phyloP scores from a whole-genome alignment of 2,329 filamentous ascomycete species.

The Trichophaea hybrida region DNA sequence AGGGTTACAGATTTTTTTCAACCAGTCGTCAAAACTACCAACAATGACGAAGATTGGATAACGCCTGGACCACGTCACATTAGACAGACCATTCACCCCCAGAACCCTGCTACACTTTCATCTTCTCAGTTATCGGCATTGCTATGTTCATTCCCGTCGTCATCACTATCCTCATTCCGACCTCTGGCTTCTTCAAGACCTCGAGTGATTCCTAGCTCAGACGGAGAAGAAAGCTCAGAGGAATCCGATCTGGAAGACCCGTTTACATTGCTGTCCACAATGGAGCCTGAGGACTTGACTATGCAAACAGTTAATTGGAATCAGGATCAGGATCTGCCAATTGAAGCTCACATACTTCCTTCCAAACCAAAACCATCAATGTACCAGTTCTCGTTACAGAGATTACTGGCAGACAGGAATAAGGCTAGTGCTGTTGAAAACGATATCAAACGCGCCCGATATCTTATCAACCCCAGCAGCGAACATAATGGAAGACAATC shows the following conservation, averaged over 20 bases:
- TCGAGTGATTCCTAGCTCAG: constrained; percentile 36
- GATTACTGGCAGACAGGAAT: constrained; percentile 27
- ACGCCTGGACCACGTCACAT: not conserved
- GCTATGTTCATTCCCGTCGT: not conserved
- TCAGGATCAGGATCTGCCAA: not conserved
- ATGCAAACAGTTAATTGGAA: not conserved
- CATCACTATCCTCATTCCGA: not conserved
- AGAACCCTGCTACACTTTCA: not conserved
- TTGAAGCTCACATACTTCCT: not conserved
- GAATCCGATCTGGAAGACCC: constrained; percentile 30
- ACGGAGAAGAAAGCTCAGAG: constrained; percentile 29
- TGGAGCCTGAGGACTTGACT: too few relatives aligned
- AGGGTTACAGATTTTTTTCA: not conserved
- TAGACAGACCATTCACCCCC: not conserved
- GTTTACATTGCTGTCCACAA: not conserved
- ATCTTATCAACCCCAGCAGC: constrained; percentile 4
- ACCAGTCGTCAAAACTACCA: not conserved
- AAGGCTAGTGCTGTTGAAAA: constrained; percentile 10
- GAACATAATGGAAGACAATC: too few relatives aligned
- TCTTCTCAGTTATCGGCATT: not conserved
- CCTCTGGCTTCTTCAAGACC: constrained; percentile 3
- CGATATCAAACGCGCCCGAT: constrained; percentile 6
- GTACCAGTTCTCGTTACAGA: constrained; percentile 31
- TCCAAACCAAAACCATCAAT: not conserved
- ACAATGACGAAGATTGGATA: not conserved